Evolutionary conservation across 1,284 basidiomycete species (phyloP).

Genomic region (Pascua sp.): DNA sequence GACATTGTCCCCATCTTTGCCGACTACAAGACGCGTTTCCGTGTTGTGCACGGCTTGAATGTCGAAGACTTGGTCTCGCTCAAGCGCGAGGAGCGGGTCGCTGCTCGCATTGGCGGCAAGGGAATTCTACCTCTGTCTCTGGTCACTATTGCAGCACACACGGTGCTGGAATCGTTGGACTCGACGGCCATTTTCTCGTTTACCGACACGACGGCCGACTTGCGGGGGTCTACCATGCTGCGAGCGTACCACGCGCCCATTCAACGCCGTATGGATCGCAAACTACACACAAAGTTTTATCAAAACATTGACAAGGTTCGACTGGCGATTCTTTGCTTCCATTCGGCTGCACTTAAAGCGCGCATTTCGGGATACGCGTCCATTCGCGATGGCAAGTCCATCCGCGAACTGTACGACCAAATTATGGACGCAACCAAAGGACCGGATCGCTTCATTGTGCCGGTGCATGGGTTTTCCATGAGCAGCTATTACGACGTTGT

Average conservation of each 20-base stretch:
- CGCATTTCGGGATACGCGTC: not conserved
- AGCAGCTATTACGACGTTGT: constrained; percentile 12
- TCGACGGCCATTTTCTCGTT: constrained; percentile 13
- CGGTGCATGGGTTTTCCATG: not conserved
- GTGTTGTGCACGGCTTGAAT: constrained; percentile 20
- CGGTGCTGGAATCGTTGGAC: constrained; percentile 25
- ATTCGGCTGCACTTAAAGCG: not conserved
- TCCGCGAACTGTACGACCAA: constrained; percentile 16
- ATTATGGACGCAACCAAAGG: constrained; percentile 24
- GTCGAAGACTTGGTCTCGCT: constrained; percentile 11
- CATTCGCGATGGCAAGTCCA: not conserved
- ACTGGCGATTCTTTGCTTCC: not conserved
- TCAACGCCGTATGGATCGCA: not conserved
- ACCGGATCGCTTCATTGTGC: constrained; percentile 15
- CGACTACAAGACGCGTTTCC: constrained; percentile 16
- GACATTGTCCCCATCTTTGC: constrained; percentile 11
- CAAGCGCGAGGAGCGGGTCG: constrained; percentile 21
- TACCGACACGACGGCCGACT: constrained; percentile 10
- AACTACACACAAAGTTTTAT: not conserved
- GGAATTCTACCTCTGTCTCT: constrained; percentile 21
- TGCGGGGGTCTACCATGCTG: not conserved
- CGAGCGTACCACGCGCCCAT: not conserved
- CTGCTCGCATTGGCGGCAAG: constrained; percentile 19
- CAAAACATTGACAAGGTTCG: too few relatives aligned
- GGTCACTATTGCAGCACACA: constrained; percentile 23